These are phyloP conservation scores for Aspergillus sojae DNA, from an alignment of 2,329 filamentous ascomycete species.

Conservation along the genomic window DNA sequence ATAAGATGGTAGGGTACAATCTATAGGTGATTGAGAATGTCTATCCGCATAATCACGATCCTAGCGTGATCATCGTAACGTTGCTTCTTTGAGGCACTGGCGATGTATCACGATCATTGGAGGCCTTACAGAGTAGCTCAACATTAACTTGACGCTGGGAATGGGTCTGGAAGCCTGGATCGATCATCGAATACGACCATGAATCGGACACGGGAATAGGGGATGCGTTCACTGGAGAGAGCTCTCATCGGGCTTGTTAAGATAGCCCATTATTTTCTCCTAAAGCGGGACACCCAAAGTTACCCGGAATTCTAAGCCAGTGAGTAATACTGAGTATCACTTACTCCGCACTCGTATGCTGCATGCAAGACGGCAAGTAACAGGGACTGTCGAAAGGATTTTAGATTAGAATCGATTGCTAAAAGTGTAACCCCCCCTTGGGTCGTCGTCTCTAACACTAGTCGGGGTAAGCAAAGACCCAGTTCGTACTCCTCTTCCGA, in stretches of 20 bases:
- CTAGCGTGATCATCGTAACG: slow-evolving; percentile 7
- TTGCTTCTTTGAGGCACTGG: slow-evolving; percentile 16
- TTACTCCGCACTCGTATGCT: slow-evolving; percentile 19
- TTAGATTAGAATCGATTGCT: slow-evolving; percentile 9
- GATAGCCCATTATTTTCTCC: not conserved
- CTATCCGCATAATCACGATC: slow-evolving; percentile 4
- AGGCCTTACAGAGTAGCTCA: slow-evolving; percentile 15
- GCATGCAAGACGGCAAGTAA: slow-evolving; percentile 23
- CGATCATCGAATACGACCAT: not conserved
- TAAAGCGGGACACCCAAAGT: not conserved
- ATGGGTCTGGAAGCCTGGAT: not conserved
- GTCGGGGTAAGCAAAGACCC: not conserved
- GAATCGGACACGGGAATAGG: not conserved
- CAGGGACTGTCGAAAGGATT: slow-evolving; percentile 8
- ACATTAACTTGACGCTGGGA: slow-evolving; percentile 7
- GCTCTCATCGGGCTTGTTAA: not conserved
- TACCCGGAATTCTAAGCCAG: not conserved
- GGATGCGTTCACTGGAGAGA: not conserved
- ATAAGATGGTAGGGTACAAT: not conserved
- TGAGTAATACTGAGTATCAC: not conserved
- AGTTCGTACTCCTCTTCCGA: not conserved
- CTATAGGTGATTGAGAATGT: not conserved
- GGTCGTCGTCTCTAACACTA: slow-evolving; percentile 6
- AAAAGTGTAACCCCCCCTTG: slow-evolving; percentile 5
- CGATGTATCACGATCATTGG: slow-evolving; percentile 10